Percentiles rank a stretch among this genome's conserved stretches.
Evolutionary conservation across 768 basidiomycete species (phyloP).

Genomic region (Agrocybe pediades): DNA sequence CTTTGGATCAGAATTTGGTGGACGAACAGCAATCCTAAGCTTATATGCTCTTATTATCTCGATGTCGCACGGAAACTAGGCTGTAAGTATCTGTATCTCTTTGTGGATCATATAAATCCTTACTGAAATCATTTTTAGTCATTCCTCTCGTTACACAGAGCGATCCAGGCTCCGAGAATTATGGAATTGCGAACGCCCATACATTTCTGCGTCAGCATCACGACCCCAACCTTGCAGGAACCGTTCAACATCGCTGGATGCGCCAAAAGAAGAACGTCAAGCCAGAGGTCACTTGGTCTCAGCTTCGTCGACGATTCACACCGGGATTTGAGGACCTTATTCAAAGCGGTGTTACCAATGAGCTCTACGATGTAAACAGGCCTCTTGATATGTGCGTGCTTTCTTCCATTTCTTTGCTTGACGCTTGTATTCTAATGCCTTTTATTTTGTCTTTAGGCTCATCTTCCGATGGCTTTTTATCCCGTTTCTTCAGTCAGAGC

Average conservation of each 20-base stretch:
- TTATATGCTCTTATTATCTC: constrained; percentile 33
- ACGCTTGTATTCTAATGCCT: not conserved
- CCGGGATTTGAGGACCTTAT: constrained; percentile 40
- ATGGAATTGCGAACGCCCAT: constrained; percentile 44
- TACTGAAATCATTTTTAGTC: constrained; percentile 15
- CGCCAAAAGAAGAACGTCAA: constrained; percentile 34
- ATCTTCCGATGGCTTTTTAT: not conserved
- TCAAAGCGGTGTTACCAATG: constrained; percentile 25
- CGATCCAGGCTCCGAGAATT: constrained; percentile 45
- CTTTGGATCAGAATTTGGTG: constrained; percentile 37
- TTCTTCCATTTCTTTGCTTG: not conserved
- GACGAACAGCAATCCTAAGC: constrained; percentile 31
- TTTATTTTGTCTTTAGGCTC: not conserved
- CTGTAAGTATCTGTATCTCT: constrained; percentile 8
- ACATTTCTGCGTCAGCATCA: constrained; percentile 35
- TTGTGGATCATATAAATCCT: not conserved
- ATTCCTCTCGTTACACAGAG: constrained; percentile 44
- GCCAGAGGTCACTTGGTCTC: constrained; percentile 40
- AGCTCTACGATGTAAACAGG: constrained; percentile 1
- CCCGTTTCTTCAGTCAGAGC: not conserved
- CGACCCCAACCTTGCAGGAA: constrained; percentile 30
- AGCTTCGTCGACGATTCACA: constrained; percentile 28
- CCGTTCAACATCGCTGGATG: constrained; percentile 38
- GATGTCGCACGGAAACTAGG: constrained; percentile 15
- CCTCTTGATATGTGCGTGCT: constrained; percentile 3